Evolutionary conservation across 805 yeast species (phyloP).

Genomic region (Ogataea degrootiae): DNA sequence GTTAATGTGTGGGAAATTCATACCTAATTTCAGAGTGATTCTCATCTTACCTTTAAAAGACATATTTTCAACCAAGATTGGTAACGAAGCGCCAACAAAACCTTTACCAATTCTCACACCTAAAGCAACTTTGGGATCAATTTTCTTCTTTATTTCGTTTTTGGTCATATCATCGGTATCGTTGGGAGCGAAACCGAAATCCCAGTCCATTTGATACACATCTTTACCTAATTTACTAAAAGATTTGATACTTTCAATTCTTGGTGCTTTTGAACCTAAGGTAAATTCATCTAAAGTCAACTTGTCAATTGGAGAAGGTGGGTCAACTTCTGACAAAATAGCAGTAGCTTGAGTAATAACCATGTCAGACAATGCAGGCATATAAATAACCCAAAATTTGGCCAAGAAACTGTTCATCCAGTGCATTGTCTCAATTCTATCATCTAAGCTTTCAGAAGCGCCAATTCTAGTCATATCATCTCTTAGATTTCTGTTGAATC

Average conservation of each 20-base stretch:
- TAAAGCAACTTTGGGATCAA: conserved; percentile 75
- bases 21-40: conserved; percentile 55
- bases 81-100: conserved; percentile 67
- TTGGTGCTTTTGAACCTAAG: conserved; percentile 76
- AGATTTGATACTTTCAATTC: conserved; percentile 65
- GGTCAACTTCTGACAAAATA: conserved; percentile 63
- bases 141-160: conserved; percentile 61
- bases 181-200: conserved; percentile 73
- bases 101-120: conserved; percentile 82
- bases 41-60: conserved; percentile 67
- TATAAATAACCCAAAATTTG: conserved; percentile 83
- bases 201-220: conserved; percentile 79
- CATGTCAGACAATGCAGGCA: conserved; percentile 79
- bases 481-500: conserved; percentile 68
- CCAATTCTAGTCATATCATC: conserved; percentile 70
- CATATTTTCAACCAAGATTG: conserved; percentile 79
- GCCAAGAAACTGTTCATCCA: conserved; percentile 77
- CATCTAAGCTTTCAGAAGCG: conserved; percentile 60
- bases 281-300: conserved; percentile 72
- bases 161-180: conserved; percentile 83
- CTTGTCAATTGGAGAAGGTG: conserved; percentile 79
- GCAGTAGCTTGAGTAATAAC: conserved; percentile 69
- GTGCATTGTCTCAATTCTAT: conserved; percentile 66
- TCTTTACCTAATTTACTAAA: conserved; percentile 66
- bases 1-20: conserved; percentile 74